phyloP scores from a whole-genome alignment of 371 early-diverging fungal species.

The Apophysomyces variabilis region DNA sequence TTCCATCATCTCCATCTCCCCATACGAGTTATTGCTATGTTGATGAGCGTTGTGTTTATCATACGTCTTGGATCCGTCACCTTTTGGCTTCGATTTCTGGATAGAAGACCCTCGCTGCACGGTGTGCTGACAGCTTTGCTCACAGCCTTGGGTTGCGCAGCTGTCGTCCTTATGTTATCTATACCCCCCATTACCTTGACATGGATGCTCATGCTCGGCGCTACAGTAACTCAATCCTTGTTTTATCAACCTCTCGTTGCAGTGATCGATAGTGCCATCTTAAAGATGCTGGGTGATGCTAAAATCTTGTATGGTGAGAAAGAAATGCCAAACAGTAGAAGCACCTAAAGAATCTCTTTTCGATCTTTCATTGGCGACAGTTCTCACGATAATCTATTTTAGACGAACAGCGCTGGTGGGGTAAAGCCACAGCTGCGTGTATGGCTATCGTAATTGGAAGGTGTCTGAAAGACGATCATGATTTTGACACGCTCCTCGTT shows the following conservation, averaged over 20 bases:
- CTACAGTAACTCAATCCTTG: slow-evolving; percentile 36
- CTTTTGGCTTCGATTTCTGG: slow-evolving; percentile 39
- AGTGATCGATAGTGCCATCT: slow-evolving; percentile 29
- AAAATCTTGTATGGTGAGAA: slow-evolving; percentile 22
- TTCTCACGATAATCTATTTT: slow-evolving; percentile 7
- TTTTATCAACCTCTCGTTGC: slow-evolving; percentile 31
- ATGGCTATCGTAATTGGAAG: slow-evolving; percentile 40
- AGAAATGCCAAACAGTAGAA: not conserved
- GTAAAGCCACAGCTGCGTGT: slow-evolving; percentile 31
- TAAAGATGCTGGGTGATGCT: slow-evolving; percentile 32
- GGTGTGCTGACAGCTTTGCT: slow-evolving; percentile 44
- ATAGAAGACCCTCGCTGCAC: slow-evolving; percentile 32
- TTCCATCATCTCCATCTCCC: slow-evolving; percentile 37
- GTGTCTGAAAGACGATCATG: slow-evolving; percentile 48
- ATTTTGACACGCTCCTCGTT: slow-evolving; percentile 51
- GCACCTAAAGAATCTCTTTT: not conserved
- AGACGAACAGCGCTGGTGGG: slow-evolving; percentile 38
- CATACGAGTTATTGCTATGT: slow-evolving; percentile 25
- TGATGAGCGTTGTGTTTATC: slow-evolving; percentile 23
- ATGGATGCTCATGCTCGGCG: slow-evolving; percentile 33
- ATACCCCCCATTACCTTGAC: slow-evolving; percentile 33
- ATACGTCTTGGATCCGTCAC: slow-evolving; percentile 27
- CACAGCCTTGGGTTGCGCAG: slow-evolving; percentile 41
- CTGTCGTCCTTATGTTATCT: slow-evolving; percentile 36
- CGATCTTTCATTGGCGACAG: not conserved